A percentile compares a stretch with the other conserved stretches of the same genome.
These are phyloP conservation scores for Nemania serpens DNA, from an alignment of 2,329 filamentous ascomycete genomes.

Conservation along the genomic window DNA sequence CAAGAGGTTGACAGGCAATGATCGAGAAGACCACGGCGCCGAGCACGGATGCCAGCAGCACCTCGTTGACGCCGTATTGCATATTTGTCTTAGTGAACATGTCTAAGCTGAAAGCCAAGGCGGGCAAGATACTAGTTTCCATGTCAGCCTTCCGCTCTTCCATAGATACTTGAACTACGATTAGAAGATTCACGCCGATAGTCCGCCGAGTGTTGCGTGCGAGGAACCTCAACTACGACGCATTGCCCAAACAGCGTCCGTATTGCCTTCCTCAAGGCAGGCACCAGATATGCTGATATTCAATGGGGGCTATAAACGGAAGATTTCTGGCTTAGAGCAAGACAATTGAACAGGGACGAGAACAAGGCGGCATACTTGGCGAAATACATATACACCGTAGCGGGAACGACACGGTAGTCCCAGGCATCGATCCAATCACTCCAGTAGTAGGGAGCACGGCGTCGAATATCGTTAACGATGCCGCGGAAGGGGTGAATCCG, in stretches of 20 bases:
- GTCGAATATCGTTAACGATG: constrained; percentile 77
- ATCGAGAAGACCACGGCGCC: constrained; percentile 81
- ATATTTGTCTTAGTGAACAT: constrained; percentile 89
- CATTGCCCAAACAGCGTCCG: neutral
- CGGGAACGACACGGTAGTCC: constrained; percentile 87
- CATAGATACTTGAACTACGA: neutral
- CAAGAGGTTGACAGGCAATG: constrained; percentile 80
- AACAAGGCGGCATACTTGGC: constrained; percentile 67
- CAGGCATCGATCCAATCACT: constrained; percentile 87
- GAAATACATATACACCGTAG: constrained; percentile 93
- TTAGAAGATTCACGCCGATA: neutral
- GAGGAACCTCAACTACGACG: neutral
- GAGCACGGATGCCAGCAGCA: constrained; percentile 82
- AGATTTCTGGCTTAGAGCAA: too few relatives aligned
- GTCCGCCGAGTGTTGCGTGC: neutral
- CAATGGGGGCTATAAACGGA: neutral
- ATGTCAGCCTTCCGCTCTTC: constrained; percentile 6
- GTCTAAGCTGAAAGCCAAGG: constrained; percentile 85
- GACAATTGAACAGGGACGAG: neutral
- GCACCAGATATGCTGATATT: neutral
- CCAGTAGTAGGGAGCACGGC: constrained; percentile 75
- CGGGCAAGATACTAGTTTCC: constrained; percentile 73
- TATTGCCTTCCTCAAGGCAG: neutral
- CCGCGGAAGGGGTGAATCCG: constrained; percentile 75
- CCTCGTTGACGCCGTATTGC: constrained; percentile 89